These are phyloP conservation scores for Alternaria dauci DNA, from an alignment of 2,329 filamentous ascomycete genomes.

Conservation along the genomic window DNA sequence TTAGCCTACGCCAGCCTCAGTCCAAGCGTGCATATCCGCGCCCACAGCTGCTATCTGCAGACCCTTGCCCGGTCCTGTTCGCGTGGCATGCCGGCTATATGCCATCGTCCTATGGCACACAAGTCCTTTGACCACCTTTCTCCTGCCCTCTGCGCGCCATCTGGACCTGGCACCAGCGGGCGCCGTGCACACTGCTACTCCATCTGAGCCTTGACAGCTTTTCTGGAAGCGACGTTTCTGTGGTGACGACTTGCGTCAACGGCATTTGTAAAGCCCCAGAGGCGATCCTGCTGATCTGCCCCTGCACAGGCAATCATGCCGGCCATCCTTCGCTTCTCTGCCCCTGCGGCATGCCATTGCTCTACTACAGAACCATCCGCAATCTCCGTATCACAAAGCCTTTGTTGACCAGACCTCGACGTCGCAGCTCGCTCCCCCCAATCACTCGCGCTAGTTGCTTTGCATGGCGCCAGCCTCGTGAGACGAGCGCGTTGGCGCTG, in stretches of 20 bases:
- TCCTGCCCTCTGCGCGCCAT: neutral
- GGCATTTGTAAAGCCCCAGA: slow-evolving; percentile 1
- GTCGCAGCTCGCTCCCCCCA: slow-evolving; percentile 21
- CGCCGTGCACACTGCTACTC: neutral
- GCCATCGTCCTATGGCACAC: slow-evolving; percentile 2
- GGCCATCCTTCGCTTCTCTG: slow-evolving; percentile 1
- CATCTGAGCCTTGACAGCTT: neutral
- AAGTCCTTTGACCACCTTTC: neutral
- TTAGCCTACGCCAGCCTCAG: slow-evolving; percentile 11
- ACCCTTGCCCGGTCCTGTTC: slow-evolving; percentile 13
- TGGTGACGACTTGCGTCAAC: slow-evolving; percentile 7
- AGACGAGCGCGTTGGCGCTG: slow-evolving; percentile 5
- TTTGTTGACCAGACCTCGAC: slow-evolving; percentile 11
- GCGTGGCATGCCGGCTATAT: slow-evolving; percentile 22
- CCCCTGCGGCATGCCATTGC: slow-evolving; percentile 6
- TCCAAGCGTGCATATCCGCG: slow-evolving; percentile 14
- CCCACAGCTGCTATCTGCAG: slow-evolving; percentile 16
- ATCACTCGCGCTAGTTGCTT: slow-evolving; percentile 18
- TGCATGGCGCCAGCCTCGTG: slow-evolving; percentile 4
- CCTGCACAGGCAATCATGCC: slow-evolving; percentile 7
- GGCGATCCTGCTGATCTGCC: slow-evolving; percentile 13
- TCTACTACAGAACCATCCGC: slow-evolving; percentile 11
- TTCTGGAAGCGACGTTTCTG: slow-evolving; percentile 1
- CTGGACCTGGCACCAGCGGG: neutral
- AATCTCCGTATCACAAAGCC: slow-evolving; percentile 37